Conservation (phyloP, 2,329 filamentous ascomycete species). For the Escovopsis sp. region DNA sequence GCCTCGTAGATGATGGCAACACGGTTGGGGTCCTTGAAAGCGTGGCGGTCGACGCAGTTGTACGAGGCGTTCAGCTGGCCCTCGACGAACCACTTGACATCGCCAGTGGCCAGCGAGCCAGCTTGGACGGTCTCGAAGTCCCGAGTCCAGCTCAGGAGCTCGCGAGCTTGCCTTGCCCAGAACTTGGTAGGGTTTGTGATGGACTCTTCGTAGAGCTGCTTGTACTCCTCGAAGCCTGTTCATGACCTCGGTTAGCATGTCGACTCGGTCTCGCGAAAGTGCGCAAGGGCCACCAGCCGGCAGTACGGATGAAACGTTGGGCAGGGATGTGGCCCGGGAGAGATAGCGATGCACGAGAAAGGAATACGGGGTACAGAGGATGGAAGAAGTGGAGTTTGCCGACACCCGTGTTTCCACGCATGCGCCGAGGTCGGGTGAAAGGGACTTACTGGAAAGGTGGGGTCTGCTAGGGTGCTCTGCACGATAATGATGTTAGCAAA, state of each 20-base stretch:
- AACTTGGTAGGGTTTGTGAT: slow-evolving; percentile 82
- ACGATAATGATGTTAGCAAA: too few species aligned
- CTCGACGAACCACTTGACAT: slow-evolving; percentile 90
- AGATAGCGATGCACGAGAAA: neutral
- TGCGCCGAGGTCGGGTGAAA: slow-evolving; percentile 5
- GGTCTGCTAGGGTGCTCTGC: slow-evolving; percentile 56
- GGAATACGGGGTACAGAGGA: neutral
- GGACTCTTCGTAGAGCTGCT: slow-evolving; percentile 62
- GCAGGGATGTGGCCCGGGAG: neutral
- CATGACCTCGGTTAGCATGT: slow-evolving; percentile 4
- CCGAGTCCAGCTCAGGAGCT: slow-evolving; percentile 76
- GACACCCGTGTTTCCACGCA: neutral
- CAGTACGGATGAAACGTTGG: slow-evolving; percentile 1
- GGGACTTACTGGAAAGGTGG: slow-evolving; percentile 45
- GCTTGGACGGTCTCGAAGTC: slow-evolving; percentile 83
- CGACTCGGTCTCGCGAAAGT: too few species aligned
- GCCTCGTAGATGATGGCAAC: slow-evolving; percentile 98
- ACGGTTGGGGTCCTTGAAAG: slow-evolving; percentile 84
- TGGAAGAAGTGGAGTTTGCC: too few species aligned
- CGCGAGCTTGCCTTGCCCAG: slow-evolving; percentile 74
- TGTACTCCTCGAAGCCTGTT: slow-evolving; percentile 50
- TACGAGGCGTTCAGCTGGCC: slow-evolving; percentile 88
- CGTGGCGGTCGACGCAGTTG: slow-evolving; percentile 95
- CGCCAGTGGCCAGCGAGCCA: slow-evolving; percentile 63
- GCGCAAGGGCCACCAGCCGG: neutral